Evolutionary conservation across 73 alveolate species (phyloP).

Genomic region (Stentor roeselii): DNA sequence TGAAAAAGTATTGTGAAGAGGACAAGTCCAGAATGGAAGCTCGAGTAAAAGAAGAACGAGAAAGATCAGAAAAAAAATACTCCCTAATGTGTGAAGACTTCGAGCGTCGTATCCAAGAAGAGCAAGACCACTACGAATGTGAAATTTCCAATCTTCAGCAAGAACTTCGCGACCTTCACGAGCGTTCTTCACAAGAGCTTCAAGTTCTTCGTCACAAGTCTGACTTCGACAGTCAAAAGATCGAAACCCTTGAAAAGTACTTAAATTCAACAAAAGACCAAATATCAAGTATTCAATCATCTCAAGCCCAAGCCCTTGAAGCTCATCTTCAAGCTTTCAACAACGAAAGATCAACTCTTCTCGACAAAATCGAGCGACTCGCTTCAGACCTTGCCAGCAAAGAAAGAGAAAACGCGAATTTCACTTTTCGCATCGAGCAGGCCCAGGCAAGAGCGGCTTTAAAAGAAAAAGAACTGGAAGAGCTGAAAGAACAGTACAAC

Average conservation of each 20-base stretch:
- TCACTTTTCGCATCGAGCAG: slow-evolving; percentile 61
- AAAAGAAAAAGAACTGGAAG: slow-evolving; percentile 88
- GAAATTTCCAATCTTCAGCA: slow-evolving; percentile 20
- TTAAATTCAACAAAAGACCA: slow-evolving; percentile 4
- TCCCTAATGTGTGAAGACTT: slow-evolving; percentile 42
- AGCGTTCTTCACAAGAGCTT: not conserved
- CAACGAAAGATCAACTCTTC: slow-evolving; percentile 57
- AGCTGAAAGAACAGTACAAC: slow-evolving; percentile 84
- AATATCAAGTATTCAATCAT: not conserved
- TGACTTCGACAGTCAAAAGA: slow-evolving; percentile 22
- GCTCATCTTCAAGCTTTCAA: slow-evolving; percentile 24
- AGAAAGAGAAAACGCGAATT: slow-evolving; percentile 65
- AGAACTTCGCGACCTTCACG: slow-evolving; percentile 8
- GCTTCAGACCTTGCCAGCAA: slow-evolving; percentile 49
- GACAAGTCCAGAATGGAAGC: slow-evolving; percentile 74
- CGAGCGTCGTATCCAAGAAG: slow-evolving; percentile 52
- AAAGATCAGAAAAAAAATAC: slow-evolving; percentile 27
- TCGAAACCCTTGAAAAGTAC: slow-evolving; percentile 23
- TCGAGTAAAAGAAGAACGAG: slow-evolving; percentile 63
- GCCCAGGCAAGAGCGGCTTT: slow-evolving; percentile 60
- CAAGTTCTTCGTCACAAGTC: not conserved
- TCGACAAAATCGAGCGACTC: slow-evolving; percentile 58
- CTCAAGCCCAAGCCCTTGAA: not conserved
- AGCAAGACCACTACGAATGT: slow-evolving; percentile 40
- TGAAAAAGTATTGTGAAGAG: slow-evolving; percentile 61